Percentiles rank a stretch among this genome's conserved stretches.
Conservation (phyloP, 805 yeast species). For the Ogataea trehalophila region DNA sequence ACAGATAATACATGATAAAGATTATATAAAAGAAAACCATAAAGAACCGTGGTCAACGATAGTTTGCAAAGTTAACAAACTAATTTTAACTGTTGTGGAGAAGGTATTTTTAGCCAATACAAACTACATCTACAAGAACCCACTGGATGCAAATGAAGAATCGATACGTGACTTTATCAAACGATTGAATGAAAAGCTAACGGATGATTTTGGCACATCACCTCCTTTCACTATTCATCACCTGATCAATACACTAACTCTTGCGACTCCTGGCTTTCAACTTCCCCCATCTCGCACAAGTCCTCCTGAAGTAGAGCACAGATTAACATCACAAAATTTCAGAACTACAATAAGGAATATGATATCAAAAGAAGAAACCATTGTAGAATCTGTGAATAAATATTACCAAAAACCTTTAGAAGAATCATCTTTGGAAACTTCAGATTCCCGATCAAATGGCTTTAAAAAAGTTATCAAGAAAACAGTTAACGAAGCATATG, state of each 20-base stretch:
- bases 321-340: slow-evolving; percentile 2
- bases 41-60: slow-evolving; percentile 10
- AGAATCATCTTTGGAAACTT: neutral
- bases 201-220: slow-evolving; percentile 13
- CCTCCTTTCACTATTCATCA: slow-evolving; percentile 30
- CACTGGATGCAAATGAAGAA: slow-evolving; percentile 9
- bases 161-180: slow-evolving; percentile 11
- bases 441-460: too few species aligned
- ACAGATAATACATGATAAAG: slow-evolving; percentile 14
- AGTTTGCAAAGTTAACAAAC: slow-evolving; percentile 7
- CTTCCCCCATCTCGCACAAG: slow-evolving; percentile 1
- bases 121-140: slow-evolving; percentile 8
- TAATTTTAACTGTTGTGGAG: slow-evolving; percentile 8
- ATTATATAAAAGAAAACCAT: slow-evolving; percentile 15
- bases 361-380: slow-evolving; percentile 13
- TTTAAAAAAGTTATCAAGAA: neutral
- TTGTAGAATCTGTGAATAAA: slow-evolving; percentile 10
- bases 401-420: slow-evolving; percentile 9
- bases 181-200: slow-evolving; percentile 9
- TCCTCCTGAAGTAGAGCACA: neutral
- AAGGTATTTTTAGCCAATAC: slow-evolving; percentile 16
- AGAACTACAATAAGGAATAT: slow-evolving; percentile 14
- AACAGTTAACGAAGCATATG: slow-evolving; percentile 14
- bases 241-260: slow-evolving; percentile 13
- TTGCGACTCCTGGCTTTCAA: slow-evolving; percentile 13